A percentile compares a stretch with the other conserved stretches of the same genome.
These are phyloP conservation scores for Clavaria fumosa DNA, from an alignment of 768 basidiomycete genomes.

Conservation along the genomic window DNA sequence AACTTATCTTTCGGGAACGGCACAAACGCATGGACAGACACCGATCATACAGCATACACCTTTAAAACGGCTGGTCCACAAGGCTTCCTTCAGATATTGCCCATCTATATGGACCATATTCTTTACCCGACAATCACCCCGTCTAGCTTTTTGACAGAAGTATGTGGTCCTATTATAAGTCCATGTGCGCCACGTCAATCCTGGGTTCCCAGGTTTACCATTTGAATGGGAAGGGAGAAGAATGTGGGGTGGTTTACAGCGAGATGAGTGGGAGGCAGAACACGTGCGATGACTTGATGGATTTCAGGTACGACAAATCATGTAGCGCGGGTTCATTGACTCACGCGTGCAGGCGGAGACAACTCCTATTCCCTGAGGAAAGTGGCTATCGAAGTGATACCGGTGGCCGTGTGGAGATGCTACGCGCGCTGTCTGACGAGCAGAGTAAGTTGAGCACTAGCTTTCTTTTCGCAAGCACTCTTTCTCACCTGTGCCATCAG, in stretches of 20 bases:
- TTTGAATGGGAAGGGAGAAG: slow-evolving; percentile 76
- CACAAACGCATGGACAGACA: slow-evolving; percentile 96
- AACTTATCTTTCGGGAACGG: slow-evolving; percentile 88
- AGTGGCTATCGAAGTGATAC: slow-evolving; percentile 95
- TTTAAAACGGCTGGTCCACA: slow-evolving; percentile 90
- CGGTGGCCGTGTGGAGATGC: slow-evolving; percentile 86
- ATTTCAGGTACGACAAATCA: slow-evolving; percentile 42
- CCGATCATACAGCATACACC: slow-evolving; percentile 90
- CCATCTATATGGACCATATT: slow-evolving; percentile 91
- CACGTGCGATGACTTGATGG: slow-evolving; percentile 82
- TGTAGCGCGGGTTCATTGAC: slow-evolving; percentile 4
- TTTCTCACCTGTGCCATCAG: no score
- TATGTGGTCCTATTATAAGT: slow-evolving; percentile 14
- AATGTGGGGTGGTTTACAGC: slow-evolving; percentile 93
- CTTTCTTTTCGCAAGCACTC: no score
- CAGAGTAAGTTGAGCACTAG: no score
- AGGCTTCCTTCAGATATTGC: slow-evolving; percentile 73
- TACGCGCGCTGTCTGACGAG: slow-evolving; percentile 72
- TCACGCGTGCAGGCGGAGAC: slow-evolving; percentile 43
- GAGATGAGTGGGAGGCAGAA: slow-evolving; percentile 97
- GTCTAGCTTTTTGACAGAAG: slow-evolving; percentile 53
- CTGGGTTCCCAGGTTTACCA: slow-evolving; percentile 62
- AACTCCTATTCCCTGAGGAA: slow-evolving; percentile 58
- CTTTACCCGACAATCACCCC: slow-evolving; percentile 90
- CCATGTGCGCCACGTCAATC: slow-evolving; percentile 3